Conservation (phyloP, 345 rosid genomes). For the Ceriops zippeliana region DNA sequence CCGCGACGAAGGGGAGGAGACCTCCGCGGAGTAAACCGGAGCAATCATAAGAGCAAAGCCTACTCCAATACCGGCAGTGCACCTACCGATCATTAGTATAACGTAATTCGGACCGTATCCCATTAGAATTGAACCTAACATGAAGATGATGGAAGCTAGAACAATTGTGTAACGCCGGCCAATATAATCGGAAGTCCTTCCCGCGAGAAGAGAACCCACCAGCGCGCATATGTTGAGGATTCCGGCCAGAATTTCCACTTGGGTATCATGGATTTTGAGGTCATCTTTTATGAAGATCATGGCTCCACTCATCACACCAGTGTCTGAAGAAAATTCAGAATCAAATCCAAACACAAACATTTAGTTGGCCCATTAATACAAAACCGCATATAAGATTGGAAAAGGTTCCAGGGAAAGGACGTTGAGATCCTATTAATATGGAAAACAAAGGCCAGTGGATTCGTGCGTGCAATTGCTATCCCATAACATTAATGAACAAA, state of each 20-base stretch:
- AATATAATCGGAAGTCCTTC: conserved; percentile 74
- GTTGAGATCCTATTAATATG: no score
- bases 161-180: conserved; percentile 84
- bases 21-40: conserved; percentile 82
- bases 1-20: conserved; percentile 58
- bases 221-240: conserved; percentile 79
- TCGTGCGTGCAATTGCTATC: no score
- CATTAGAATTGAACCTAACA: conserved; percentile 71
- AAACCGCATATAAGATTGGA: background rate
- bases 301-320: conserved; percentile 97
- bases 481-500: no score
- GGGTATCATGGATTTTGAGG: conserved; percentile 51
- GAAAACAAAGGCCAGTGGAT: no score
- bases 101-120: conserved; percentile 71
- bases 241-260: conserved; percentile 76
- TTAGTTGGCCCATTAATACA: background rate
- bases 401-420: no score
- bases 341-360: background rate
- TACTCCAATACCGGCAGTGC: conserved; percentile 76
- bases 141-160: conserved; percentile 64
- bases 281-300: conserved; percentile 90
- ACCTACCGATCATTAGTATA: conserved; percentile 60
- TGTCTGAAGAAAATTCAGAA: conserved; percentile 39
- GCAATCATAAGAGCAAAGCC: conserved; percentile 92
- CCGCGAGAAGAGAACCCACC: conserved; percentile 69